Percentiles rank a stretch among this genome's conserved stretches.
These are phyloP conservation scores for Epichloe bromicola DNA, from an alignment of 2,329 filamentous ascomycete species.

Conservation along the genomic window DNA sequence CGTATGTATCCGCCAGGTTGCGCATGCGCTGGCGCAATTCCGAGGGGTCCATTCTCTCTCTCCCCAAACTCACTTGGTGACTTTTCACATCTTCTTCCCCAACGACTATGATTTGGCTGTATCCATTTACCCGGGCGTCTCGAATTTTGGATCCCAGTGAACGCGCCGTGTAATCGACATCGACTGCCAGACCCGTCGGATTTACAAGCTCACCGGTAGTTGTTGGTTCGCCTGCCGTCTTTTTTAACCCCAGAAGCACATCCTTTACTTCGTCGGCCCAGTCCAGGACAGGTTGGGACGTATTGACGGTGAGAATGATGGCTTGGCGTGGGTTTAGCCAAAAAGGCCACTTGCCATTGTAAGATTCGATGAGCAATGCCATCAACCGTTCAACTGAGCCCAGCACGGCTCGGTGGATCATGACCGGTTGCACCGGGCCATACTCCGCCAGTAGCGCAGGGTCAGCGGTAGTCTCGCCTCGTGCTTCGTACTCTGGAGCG, in stretches of 20 bases:
- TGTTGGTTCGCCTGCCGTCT: constrained; percentile 21
- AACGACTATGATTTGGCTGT: constrained; percentile 60
- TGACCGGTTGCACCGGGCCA: constrained; percentile 55
- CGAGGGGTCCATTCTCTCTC: constrained; percentile 29
- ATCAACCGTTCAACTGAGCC: constrained; percentile 77
- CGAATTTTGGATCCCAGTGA: constrained; percentile 56
- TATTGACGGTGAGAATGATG: constrained; percentile 60
- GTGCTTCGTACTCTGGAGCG: constrained; percentile 46
- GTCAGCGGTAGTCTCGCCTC: constrained; percentile 37
- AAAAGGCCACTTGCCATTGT: constrained; percentile 65
- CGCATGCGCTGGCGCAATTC: constrained; percentile 33
- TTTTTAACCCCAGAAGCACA: constrained; percentile 34
- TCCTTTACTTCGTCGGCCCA: constrained; percentile 35
- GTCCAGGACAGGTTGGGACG: constrained; percentile 37
- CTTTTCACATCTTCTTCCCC: constrained; percentile 52
- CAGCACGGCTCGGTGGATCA: constrained; percentile 75
- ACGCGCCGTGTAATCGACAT: constrained; percentile 52
- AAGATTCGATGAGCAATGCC: constrained; percentile 74
- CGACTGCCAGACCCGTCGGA: constrained; percentile 52
- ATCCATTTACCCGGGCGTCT: constrained; percentile 59
- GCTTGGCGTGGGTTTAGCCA: constrained; percentile 77
- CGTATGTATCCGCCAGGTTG: constrained; percentile 32
- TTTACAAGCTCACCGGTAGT: constrained; percentile 32
- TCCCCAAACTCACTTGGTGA: constrained; percentile 35
- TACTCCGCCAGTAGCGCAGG: constrained; percentile 33